These are phyloP conservation scores for Populus trichocarpa DNA, from an alignment of 441 rosid species.

Conservation along the genomic window DNA sequence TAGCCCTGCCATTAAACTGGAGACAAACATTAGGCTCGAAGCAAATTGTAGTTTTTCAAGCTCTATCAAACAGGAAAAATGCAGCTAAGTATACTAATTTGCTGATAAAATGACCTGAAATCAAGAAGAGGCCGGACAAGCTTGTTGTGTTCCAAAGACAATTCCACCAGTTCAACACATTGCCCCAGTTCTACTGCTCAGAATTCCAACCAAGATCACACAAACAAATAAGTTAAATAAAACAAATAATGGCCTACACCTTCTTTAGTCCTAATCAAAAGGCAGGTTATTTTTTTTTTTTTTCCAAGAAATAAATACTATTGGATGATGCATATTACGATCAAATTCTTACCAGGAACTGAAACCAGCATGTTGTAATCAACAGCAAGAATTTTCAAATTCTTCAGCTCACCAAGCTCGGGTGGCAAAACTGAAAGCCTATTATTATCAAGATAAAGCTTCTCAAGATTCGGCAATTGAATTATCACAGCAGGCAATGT, in stretches of 20 bases:
- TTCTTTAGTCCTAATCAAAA: too few relatives aligned
- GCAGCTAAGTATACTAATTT: constrained; percentile 14
- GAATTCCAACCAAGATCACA: constrained; percentile 28
- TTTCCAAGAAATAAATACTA: too few relatives aligned
- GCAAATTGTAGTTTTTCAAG: constrained; percentile 14
- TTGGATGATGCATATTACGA: background rate
- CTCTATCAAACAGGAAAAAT: constrained; percentile 12
- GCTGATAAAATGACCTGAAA: constrained; percentile 70
- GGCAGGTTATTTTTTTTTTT: too few relatives aligned
- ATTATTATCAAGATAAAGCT: constrained; percentile 81
- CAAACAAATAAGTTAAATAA: constrained; percentile 11
- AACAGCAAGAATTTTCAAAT: constrained; percentile 68
- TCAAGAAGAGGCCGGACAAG: constrained; percentile 97
- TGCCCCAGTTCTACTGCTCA: constrained; percentile 85
- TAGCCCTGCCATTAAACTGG: constrained; percentile 70
- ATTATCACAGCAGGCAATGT: constrained; percentile 78
- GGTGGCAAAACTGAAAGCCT: constrained; percentile 78
- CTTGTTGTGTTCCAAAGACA: constrained; percentile 93
- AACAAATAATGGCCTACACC: constrained; percentile 1
- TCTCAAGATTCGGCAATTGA: constrained; percentile 77
- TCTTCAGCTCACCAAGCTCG: constrained; percentile 77
- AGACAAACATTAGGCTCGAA: constrained; percentile 37
- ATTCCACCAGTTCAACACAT: constrained; percentile 70
- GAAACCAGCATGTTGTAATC: constrained; percentile 79
- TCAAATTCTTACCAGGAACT: constrained; percentile 73